These are phyloP conservation scores for Suillus americanus DNA, from an alignment of 768 basidiomycete species.

Conservation along the genomic window DNA sequence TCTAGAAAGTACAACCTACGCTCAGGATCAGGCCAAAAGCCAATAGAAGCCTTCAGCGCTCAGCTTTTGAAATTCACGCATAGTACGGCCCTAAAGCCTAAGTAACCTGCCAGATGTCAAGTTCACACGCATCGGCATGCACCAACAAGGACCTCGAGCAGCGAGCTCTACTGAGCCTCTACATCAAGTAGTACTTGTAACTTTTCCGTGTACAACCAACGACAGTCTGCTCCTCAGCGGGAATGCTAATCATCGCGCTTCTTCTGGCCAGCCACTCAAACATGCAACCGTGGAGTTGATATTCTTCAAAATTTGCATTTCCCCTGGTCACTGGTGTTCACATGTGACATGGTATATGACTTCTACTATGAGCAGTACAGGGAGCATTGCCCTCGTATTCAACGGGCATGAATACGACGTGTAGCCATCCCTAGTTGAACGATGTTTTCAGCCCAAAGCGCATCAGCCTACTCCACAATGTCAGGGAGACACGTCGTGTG, in stretches of 20 bases:
- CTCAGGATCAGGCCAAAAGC: neutral
- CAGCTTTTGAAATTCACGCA: neutral
- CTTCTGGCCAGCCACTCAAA: neutral
- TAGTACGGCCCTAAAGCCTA: neutral
- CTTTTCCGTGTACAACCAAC: neutral
- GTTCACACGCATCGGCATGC: neutral
- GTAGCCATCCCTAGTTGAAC: constrained; percentile 57
- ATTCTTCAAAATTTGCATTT: constrained; percentile 39
- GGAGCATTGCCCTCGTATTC: constrained; percentile 79
- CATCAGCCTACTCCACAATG: constrained; percentile 66
- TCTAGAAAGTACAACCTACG: neutral
- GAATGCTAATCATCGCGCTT: neutral
- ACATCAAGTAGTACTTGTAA: neutral
- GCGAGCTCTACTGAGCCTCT: too few species aligned
- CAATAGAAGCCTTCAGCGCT: neutral
- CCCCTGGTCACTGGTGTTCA: neutral
- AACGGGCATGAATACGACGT: constrained; percentile 68
- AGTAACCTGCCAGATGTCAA: neutral
- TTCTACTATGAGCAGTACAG: constrained; percentile 57
- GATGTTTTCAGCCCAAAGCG: constrained; percentile 67
- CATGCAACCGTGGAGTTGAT: constrained; percentile 31
- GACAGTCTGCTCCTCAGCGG: neutral
- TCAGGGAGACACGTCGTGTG: constrained; percentile 72
- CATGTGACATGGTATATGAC: constrained; percentile 41
- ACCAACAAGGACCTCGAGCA: neutral